Base-by-base conservation (phyloP, 345 rosid species). In the Hibiscus syriacus region DNA sequence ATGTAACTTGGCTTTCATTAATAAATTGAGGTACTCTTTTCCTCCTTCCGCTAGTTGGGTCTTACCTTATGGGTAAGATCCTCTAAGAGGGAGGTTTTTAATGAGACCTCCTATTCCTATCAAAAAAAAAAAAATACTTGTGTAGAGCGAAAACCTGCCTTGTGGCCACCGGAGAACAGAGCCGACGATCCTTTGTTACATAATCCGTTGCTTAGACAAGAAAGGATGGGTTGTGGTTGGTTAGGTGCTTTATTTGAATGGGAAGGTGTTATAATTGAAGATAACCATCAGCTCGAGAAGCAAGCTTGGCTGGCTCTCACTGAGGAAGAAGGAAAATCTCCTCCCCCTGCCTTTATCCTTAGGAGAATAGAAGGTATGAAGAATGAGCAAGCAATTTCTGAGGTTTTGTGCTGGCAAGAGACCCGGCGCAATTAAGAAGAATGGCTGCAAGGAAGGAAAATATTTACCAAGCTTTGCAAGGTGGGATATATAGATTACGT, bases 181-280 rank as follows among this genome's bases (percentile, higher is more conserved):
- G 99, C 96, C 0, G 99, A 94, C 66, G 85, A 94, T 64, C 81
- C 96, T 63, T 82, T 90, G 0, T 63, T 94, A 68, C 96, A 87
- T 34, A 94, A 94, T 73, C 99, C 99, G 5, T 67, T 90, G 74
- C 92, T 90, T 59, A 83, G 97, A 69, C 97, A 87, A 59, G 96
- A 94, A 78, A 85, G 92, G 72, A 86, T 94, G 99, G 99, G 99
- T 12, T 90, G 96, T 26, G 95, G 99, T 64, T 94, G 99, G 99
- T 74, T 94, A 54, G 96, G 95, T 74, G 99, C 95, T 12, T 89
- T 94, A 70, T 91, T 90, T 48, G 99, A 90, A 75, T 90, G 94
- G 97, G 99, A 94, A 74, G 96, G 99, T 4, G 99, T 94, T 13
- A 72, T 94, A 64, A 73, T 86, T 12, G 96, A 94, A 68, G 96